These are phyloP conservation scores for Talaromyces nanjingensis DNA, from an alignment of 495 filamentous ascomycete genomes.

Conservation along the genomic window DNA sequence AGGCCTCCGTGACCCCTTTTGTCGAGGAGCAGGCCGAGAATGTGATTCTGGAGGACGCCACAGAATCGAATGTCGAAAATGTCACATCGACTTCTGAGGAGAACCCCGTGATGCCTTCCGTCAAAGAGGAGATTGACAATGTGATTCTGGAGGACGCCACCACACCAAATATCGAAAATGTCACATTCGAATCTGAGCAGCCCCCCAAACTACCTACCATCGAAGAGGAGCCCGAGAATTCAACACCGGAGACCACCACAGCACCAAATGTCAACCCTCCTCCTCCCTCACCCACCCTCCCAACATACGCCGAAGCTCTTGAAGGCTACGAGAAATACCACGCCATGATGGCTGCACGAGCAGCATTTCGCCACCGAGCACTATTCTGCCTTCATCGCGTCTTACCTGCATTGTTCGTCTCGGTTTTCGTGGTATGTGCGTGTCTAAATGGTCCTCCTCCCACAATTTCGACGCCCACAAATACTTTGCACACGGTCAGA, in stretches of 20 bases:
- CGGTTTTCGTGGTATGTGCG: background rate
- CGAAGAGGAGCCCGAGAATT: background rate
- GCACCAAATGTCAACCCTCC: background rate
- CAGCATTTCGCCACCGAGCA: background rate
- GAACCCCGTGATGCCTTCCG: background rate
- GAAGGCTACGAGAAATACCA: background rate
- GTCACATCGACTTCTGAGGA: too few relatives aligned
- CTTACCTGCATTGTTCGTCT: background rate
- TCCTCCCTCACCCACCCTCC: background rate
- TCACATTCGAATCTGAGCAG: background rate
- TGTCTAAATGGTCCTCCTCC: background rate
- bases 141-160: background rate
- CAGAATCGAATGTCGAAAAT: too few relatives aligned
- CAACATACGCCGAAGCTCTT: background rate
- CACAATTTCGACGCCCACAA: background rate
- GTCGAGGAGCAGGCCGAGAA: too few relatives aligned
- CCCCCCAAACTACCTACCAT: background rate
- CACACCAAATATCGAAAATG: background rate
- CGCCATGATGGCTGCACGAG: background rate
- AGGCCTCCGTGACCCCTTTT: background rate
- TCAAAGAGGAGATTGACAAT: background rate
- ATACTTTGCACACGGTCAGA: background rate
- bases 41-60: too few relatives aligned
- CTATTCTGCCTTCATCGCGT: background rate
- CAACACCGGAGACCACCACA: background rate